Conservation (phyloP, 495 filamentous ascomycete species). For the Trichoderma erinaceum region DNA sequence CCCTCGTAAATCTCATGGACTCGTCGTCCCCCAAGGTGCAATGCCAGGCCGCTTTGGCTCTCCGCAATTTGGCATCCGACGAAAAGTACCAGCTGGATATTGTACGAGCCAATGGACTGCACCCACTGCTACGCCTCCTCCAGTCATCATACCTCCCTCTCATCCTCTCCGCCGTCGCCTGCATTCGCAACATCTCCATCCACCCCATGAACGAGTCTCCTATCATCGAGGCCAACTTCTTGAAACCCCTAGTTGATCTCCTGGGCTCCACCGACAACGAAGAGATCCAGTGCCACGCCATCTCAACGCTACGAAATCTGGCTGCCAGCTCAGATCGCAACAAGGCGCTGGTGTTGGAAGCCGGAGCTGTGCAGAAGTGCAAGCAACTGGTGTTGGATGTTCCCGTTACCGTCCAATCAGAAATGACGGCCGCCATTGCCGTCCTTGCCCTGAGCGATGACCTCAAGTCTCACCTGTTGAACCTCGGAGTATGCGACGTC, state of each 20-base stretch:
- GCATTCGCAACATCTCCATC: conserved; percentile 97
- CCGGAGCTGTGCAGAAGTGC: conserved; percentile 96
- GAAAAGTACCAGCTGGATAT: conserved; percentile 99
- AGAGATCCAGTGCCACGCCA: conserved; percentile 97
- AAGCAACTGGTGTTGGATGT: conserved; percentile 93
- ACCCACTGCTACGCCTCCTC: conserved; percentile 76
- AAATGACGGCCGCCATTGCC: conserved; percentile 98
- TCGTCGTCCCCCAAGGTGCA: conserved; percentile 96
- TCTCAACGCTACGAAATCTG: conserved; percentile 91
- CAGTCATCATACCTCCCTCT: conserved; percentile 93
- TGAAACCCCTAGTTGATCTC: conserved; percentile 88
- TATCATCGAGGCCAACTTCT: conserved; percentile 94
- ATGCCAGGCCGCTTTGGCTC: conserved; percentile 90
- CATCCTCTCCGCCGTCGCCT: conserved; percentile 94
- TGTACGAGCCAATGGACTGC: conserved; percentile 77
- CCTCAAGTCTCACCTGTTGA: conserved; percentile 84
- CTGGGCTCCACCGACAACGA: conserved; percentile 95
- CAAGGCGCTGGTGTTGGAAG: conserved; percentile 92
- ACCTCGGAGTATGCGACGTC: conserved; percentile 92
- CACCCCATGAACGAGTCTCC: conserved; percentile 99
- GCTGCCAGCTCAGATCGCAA: conserved; percentile 95
- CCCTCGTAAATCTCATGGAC: conserved; percentile 92
- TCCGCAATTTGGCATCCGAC: conserved; percentile 93
- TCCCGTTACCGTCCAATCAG: conserved; percentile 89
- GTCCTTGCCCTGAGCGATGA: conserved; percentile 96